Evolutionary conservation across 2,329 filamentous ascomycete genomes (phyloP).

Genomic region (Colletotrichum noveboracense): DNA sequence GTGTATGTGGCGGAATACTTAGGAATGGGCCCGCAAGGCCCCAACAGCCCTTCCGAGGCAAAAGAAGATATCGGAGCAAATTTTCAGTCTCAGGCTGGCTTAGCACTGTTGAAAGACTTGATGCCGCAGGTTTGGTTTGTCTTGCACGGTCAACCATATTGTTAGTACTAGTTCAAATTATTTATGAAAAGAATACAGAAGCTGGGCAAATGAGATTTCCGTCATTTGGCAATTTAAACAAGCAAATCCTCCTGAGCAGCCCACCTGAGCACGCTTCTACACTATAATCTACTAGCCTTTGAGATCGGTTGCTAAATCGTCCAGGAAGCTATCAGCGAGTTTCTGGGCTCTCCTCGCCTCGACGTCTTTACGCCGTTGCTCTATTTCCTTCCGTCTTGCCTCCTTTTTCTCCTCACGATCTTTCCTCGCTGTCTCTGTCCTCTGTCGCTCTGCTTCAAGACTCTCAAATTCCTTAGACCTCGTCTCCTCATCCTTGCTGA

Average conservation of each 20-base stretch:
- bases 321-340: constrained; percentile 76
- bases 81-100: not conserved
- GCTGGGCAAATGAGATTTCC: not conserved
- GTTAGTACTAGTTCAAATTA: not conserved
- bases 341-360: constrained; percentile 67
- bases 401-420: constrained; percentile 62
- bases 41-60: not conserved
- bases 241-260: not conserved
- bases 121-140: not conserved
- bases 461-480: constrained; percentile 75
- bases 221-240: not conserved
- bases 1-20: not conserved
- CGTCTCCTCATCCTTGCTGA: constrained; percentile 75
- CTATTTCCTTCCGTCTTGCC: constrained; percentile 65
- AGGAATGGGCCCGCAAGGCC: not conserved
- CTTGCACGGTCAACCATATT: not conserved
- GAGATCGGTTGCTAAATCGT: constrained; percentile 48
- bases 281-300: not conserved
- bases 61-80: not conserved
- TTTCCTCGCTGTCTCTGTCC: constrained; percentile 69
- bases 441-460: constrained; percentile 68
- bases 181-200: not conserved
- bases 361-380: constrained; percentile 66
- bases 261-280: not conserved
- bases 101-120: not conserved